Evolutionary conservation across 768 basidiomycete genomes (phyloP).

Genomic region (Boletellus ananas): DNA sequence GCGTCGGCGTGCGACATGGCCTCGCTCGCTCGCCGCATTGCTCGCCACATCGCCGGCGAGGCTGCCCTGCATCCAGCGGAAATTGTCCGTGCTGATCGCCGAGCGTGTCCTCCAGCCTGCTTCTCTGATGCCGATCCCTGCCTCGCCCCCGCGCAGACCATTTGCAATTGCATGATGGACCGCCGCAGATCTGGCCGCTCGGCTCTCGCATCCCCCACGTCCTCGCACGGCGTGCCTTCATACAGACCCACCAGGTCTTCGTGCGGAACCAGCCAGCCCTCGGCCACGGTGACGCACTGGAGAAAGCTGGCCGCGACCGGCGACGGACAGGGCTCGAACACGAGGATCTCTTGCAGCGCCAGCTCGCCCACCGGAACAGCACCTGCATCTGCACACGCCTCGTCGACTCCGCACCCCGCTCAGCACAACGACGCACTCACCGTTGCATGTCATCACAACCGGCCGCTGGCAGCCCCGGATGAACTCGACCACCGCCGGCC

Average conservation of each 20-base stretch:
- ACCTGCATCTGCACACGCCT: conserved; percentile 51
- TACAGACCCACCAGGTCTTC: conserved; percentile 46
- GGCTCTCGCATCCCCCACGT: conserved; percentile 35
- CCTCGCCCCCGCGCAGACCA: conserved; percentile 38
- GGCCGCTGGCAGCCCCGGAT: conserved; percentile 84
- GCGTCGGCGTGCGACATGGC: conserved; percentile 55
- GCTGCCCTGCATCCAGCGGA: conserved; percentile 28
- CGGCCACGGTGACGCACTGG: conserved; percentile 53
- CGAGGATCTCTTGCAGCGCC: conserved; percentile 69
- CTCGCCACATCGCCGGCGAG: conserved; percentile 21
- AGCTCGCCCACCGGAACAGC: conserved; percentile 71
- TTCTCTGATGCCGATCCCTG: conserved; percentile 30
- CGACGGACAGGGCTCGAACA: conserved; percentile 58
- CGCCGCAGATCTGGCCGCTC: conserved; percentile 57
- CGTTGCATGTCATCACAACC: conserved; percentile 93
- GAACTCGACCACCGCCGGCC: conserved; percentile 75
- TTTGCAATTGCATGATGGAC: conserved; percentile 61
- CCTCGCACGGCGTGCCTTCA: conserved; percentile 29
- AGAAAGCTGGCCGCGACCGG: conserved; percentile 64
- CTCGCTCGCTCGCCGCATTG: conserved; percentile 37
- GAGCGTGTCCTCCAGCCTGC: conserved; percentile 26
- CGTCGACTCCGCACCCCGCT: conserved; percentile 1
- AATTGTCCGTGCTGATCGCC: conserved; percentile 31
- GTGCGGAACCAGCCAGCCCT: conserved; percentile 47
- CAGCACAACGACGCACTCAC: conserved; percentile 39